Evolutionary conservation across 2,329 filamentous ascomycete species (phyloP).

Genomic region (Chaetomium strumarium): DNA sequence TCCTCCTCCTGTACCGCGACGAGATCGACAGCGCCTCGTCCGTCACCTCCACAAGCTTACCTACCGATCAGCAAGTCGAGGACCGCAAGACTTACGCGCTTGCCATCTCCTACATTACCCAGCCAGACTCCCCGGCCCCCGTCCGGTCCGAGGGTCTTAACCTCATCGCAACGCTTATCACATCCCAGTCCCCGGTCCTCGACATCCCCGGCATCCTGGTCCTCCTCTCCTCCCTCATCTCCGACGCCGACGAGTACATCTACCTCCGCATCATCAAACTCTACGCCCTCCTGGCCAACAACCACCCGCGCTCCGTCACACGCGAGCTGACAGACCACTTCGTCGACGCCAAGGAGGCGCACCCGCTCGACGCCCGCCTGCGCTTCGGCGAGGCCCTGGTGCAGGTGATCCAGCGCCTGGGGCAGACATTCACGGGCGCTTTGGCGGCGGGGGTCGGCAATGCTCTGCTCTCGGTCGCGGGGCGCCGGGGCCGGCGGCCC

Average conservation of each 20-base stretch:
- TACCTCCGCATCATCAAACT: conserved; percentile 62
- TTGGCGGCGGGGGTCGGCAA: conserved; percentile 47
- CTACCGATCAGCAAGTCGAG: conserved; percentile 46
- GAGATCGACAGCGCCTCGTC: conserved; percentile 43
- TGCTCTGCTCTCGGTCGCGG: conserved; percentile 57
- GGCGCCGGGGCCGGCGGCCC: conserved; percentile 55
- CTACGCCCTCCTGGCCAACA: conserved; percentile 54
- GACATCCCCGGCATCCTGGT: conserved; percentile 62
- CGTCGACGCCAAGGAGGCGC: conserved; percentile 55
- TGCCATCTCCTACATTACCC: conserved; percentile 58
- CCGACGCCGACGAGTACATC: conserved; percentile 65
- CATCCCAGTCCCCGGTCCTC: conserved; percentile 49
- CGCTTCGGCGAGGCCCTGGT: conserved; percentile 63
- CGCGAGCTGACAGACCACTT: conserved; percentile 63
- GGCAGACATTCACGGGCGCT: conserved; percentile 50
- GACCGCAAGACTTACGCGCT: conserved; percentile 57
- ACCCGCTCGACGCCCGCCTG: conserved; percentile 55
- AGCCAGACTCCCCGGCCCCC: conserved; percentile 56
- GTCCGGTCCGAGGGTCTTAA: conserved; percentile 62
- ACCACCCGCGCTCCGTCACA: conserved; percentile 56
- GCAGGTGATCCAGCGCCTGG: conserved; percentile 57
- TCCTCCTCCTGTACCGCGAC: conserved; percentile 52
- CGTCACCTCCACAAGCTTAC: conserved; percentile 29
- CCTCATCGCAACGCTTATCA: conserved; percentile 53
- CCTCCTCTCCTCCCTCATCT: conserved; percentile 57